Conservation (phyloP, 1,139 yeast species). For the Pichia sp. region DNA sequence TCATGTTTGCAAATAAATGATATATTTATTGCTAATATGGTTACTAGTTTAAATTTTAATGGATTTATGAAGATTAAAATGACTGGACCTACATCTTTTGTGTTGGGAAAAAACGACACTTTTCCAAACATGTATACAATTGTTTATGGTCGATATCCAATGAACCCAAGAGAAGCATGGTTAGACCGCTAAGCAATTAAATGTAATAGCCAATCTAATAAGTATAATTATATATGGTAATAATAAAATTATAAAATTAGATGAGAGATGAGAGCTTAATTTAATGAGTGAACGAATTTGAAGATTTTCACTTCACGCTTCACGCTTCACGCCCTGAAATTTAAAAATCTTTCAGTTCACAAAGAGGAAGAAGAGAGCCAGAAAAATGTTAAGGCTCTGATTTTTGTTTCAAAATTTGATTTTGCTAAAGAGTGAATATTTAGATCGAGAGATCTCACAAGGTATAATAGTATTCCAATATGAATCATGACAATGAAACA, state of each 20-base stretch:
- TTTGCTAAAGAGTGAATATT: too few relatives aligned
- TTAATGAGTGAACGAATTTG: too few relatives aligned
- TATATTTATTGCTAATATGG: constrained; percentile 38
- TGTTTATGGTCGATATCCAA: constrained; percentile 28
- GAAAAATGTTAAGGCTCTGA: too few relatives aligned
- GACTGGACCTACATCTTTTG: constrained; percentile 39
- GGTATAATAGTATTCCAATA: neutral
- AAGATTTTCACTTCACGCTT: too few relatives aligned
- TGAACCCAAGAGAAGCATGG: constrained; percentile 26
- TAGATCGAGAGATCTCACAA: too few relatives aligned
- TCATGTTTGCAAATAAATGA: neutral
- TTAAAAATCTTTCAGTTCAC: too few relatives aligned
- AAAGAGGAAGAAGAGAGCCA: too few relatives aligned
- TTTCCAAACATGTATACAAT: constrained; percentile 43
- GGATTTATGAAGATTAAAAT: constrained; percentile 49
- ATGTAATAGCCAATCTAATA: neutral
- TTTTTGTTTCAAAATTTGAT: too few relatives aligned
- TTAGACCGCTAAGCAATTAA: constrained; percentile 15
- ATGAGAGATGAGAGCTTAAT: too few relatives aligned
- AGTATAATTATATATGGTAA: neutral
- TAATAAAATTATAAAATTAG: too few relatives aligned
- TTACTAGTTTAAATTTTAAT: constrained; percentile 46
- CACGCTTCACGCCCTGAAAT: too few relatives aligned
- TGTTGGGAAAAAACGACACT: constrained; percentile 41
- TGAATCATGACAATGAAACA: neutral